Base-by-base conservation (phyloP, 768 basidiomycete genomes). In the Imleria badia region DNA sequence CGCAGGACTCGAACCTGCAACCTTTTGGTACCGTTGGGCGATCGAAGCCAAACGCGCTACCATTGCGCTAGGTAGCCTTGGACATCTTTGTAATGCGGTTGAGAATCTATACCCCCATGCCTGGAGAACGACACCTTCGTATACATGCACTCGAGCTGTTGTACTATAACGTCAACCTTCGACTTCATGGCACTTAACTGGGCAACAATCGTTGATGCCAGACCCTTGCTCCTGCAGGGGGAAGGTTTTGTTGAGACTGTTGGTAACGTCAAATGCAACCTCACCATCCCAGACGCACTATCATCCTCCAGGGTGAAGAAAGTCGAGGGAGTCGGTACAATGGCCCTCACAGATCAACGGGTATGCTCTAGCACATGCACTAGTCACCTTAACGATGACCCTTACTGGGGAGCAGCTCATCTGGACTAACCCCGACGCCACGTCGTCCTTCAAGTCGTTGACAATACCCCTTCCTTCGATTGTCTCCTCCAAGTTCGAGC, bases 1-100 rank as follows among this genome's bases (percentile, higher is more conserved):
- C 85, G 87, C 89, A 89, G 89, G 89, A 88, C 87, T 91, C 87
- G 89, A 91, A 91, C 89, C 89, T 91, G 88, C 89, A 91, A 86
- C 89, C 89, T 90, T 87, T 89, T 89, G 89, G 88, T 91, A 59
- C 76, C 83, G 73, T 75, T 73, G 61, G 77, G 83, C 84, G 64
- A 81, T 88, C 87, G 88, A 90, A 90, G 87, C 87, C 87, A 89
- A 88, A 90, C 87, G 88, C 88, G 88, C 88, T 90, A 89, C 88
- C 88, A 89, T 90, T 89, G 88, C 86, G 88, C 87, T 76, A 90
- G 85, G 86, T 82, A 85, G 81, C 83, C 85, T 26, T 26, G 6
- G 6, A 3, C 26, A 26, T n/a, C 26, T 26, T 26, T 26, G 26
- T 26, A 3, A 26, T 26, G 3, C 26, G 4, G 26, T 26, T 26